A percentile compares a stretch with the other conserved stretches of the same genome.
phyloP scores from a whole-genome alignment of 148 eudicot genomes.

The Cornus kousa region DNA sequence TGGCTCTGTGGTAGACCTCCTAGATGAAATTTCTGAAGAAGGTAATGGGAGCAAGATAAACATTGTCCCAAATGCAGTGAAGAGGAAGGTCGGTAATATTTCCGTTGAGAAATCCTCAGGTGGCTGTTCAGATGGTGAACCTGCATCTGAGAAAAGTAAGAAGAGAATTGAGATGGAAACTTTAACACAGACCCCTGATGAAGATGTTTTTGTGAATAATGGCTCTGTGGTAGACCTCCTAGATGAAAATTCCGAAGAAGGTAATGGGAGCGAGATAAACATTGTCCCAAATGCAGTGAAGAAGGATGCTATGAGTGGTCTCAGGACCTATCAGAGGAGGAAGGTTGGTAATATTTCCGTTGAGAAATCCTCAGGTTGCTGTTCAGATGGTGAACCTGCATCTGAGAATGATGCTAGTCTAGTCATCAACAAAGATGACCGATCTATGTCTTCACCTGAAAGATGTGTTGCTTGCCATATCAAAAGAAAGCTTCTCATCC shows the following conservation, averaged over 20 bases:
- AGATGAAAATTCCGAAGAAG: slow-evolving; percentile 12
- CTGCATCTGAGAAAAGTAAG: slow-evolving; percentile 5
- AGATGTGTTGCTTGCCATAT: slow-evolving; percentile 7
- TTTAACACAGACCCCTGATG: neutral
- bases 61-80: slow-evolving; percentile 1
- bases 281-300: neutral
- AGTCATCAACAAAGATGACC: neutral
- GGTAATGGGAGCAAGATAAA: neutral
- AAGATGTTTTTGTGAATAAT: slow-evolving; percentile 9
- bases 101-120: neutral
- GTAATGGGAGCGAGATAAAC: neutral
- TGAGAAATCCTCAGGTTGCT: neutral
- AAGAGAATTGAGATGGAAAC: slow-evolving; percentile 1
- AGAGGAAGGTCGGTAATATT: neutral
- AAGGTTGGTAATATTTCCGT: neutral
- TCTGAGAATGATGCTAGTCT: slow-evolving; percentile 10
- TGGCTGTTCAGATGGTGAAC: neutral
- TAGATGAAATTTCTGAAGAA: slow-evolving; percentile 11
- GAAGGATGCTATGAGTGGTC: too few relatives aligned
- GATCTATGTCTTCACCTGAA: slow-evolving; percentile 8
- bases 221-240: slow-evolving; percentile 5
- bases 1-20: slow-evolving; percentile 7
- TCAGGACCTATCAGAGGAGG: neutral
- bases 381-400: slow-evolving; percentile 5
- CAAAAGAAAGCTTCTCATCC: slow-evolving; percentile 72